These are phyloP conservation scores for Botryotinia narcissicola DNA, from an alignment of 2,329 filamentous ascomycete species.

Conservation along the genomic window DNA sequence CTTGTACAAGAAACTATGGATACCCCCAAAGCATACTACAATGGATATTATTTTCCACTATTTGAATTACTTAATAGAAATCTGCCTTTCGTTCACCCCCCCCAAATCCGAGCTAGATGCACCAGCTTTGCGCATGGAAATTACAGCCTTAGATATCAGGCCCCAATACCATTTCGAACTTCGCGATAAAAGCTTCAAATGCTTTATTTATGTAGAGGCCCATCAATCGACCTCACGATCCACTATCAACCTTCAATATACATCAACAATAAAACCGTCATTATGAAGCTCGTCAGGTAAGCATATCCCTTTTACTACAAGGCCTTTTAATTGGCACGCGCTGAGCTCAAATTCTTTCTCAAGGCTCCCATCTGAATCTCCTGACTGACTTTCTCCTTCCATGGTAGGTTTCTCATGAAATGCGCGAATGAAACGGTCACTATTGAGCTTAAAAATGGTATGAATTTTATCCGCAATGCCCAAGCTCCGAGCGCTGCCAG, in stretches of 20 bases:
- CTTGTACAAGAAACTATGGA: constrained; percentile 8
- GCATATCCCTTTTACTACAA: constrained; percentile 38
- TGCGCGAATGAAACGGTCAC: constrained; percentile 98
- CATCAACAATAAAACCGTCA: constrained; percentile 41
- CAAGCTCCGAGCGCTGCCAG: background rate
- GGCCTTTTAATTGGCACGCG: constrained; percentile 39
- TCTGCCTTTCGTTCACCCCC: background rate
- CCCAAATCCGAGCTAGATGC: background rate
- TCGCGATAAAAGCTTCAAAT: constrained; percentile 22
- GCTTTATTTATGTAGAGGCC: constrained; percentile 8
- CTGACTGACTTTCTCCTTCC: constrained; percentile 37
- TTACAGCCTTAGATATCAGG: background rate
- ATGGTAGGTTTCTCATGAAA: constrained; percentile 92
- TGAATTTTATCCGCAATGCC: constrained; percentile 25
- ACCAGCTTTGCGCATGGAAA: background rate
- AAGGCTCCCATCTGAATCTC: constrained; percentile 42
- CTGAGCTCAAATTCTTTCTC: constrained; percentile 45
- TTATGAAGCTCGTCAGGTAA: constrained; percentile 97
- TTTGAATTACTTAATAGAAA: background rate
- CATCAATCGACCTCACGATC: constrained; percentile 7
- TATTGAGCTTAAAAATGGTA: constrained; percentile 97
- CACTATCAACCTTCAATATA: constrained; percentile 13
- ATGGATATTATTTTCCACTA: background rate
- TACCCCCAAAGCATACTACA: constrained; percentile 11
- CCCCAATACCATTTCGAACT: background rate